Conservation (phyloP, 352 stramenopile species). For the Globisporangium ultimum region DNA sequence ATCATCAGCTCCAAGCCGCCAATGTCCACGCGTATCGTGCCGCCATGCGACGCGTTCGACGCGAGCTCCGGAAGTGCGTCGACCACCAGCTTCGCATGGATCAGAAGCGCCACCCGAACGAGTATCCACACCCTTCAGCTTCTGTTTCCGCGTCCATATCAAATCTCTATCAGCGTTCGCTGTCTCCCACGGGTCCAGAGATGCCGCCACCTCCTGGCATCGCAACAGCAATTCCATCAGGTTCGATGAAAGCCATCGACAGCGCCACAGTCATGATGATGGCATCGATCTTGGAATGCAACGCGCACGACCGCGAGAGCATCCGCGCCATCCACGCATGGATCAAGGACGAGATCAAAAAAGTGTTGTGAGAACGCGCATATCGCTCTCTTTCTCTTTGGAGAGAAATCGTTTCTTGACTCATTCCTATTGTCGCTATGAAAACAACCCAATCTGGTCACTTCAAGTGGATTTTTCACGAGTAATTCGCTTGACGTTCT, state of each 20-base stretch:
- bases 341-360: constrained; percentile 51
- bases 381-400: no score
- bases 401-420: no score
- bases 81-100: constrained; percentile 41
- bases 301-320: constrained; percentile 39
- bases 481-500: no score
- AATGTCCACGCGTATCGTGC: no score
- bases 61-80: no score
- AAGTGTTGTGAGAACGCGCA: constrained; percentile 17
- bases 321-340: constrained; percentile 30
- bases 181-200: neutral
- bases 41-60: no score
- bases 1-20: no score
- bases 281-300: constrained; percentile 45
- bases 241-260: constrained; percentile 14
- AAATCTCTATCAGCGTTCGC: neutral
- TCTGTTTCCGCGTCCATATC: constrained; percentile 6
- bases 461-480: no score
- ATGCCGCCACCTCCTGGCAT: no score
- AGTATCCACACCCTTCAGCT: neutral
- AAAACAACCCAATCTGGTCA: no score
- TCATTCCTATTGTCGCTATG: no score
- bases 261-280: constrained; percentile 29
- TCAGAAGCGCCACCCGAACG: constrained; percentile 28
- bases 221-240: no score